Evolutionary conservation across 1,139 yeast genomes (phyloP), one percentile per base, ranked within the genome.

Genomic region (Geotrichum carabidarum): DNA sequence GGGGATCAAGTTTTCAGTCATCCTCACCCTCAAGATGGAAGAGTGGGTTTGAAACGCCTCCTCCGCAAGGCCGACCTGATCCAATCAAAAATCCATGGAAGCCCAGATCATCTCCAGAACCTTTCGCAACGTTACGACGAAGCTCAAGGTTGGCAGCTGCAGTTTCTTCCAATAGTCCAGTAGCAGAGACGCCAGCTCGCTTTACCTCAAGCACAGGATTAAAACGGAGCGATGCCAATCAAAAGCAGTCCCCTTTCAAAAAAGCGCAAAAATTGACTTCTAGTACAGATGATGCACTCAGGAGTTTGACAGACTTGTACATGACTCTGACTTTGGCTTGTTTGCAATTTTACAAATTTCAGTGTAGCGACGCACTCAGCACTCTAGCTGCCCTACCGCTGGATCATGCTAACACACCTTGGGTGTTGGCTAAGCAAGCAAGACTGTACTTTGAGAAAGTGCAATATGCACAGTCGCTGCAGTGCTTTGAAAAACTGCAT

Each of bases 391-490:
- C 80, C 6, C 75, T 89, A 17, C 82, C 93, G 0, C 82, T 78
- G 8, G 65, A 74, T 22, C 95, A 88, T 61, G 75, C 78, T 53
- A 77, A 81, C 45, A 84, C 96, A 14, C 95, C 97, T 0, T 90
- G 95, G 90, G 95, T 90, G 7, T 75, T 88, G 53, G 80, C 91
- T 41, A 84, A 84, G 63, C 70, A 86, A 34, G 99, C 96, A 0
- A 74, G 90, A 59, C 73, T 89, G 51, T 89, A 89, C 68, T 91
- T 86, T 70, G 99, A 93, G 67, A 82, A 86, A 62, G 94, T 87
- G 30, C 86, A 90, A 66, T 93, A 93, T 69, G 83, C 81, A 57
- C 86, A 85, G 68, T 80, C 95, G 4, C 86, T 83, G 58, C 68
- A 73, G 50, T 83, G 78, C 62, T 93, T 87, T 64, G 71, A 74